Percentiles rank a stretch among this genome's conserved stretches.
Evolutionary conservation across 73 alveolate species (phyloP).

Genomic region (Symbiodinium pilosum): DNA sequence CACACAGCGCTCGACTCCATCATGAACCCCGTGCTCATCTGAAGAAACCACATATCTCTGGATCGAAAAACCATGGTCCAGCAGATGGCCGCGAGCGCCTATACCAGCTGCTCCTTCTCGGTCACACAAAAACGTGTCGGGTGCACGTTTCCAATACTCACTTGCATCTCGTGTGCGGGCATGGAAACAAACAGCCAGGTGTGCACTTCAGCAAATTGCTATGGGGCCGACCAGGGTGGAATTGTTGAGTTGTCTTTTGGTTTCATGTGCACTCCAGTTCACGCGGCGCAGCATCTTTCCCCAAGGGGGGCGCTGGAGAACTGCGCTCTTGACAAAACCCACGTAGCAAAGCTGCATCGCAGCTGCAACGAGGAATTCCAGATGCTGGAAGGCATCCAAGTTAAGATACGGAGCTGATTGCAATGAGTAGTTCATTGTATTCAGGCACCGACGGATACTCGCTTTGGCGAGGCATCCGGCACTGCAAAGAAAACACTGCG

Average conservation of each 20-base stretch:
- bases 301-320: no score
- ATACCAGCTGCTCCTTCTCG: no score
- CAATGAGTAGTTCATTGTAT: not conserved
- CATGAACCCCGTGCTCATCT: no score
- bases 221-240: not conserved
- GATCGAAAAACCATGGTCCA: not conserved
- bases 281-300: not conserved
- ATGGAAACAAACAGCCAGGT: no score
- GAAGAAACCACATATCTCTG: not conserved
- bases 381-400: not conserved
- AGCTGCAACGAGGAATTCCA: not conserved
- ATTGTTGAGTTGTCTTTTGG: no score
- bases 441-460: not conserved
- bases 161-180: constrained; percentile 9
- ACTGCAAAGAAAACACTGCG: not conserved
- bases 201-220: not conserved
- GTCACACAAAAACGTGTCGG: not conserved
- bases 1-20: no score
- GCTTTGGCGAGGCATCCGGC: not conserved
- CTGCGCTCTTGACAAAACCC: not conserved
- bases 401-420: not conserved
- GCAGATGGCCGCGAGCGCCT: not conserved
- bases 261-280: not conserved
- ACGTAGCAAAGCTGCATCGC: not conserved
- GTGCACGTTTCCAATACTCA: not conserved